These are phyloP conservation scores for Boletus coccyginus DNA, from an alignment of 768 basidiomycete genomes.

Conservation along the genomic window DNA sequence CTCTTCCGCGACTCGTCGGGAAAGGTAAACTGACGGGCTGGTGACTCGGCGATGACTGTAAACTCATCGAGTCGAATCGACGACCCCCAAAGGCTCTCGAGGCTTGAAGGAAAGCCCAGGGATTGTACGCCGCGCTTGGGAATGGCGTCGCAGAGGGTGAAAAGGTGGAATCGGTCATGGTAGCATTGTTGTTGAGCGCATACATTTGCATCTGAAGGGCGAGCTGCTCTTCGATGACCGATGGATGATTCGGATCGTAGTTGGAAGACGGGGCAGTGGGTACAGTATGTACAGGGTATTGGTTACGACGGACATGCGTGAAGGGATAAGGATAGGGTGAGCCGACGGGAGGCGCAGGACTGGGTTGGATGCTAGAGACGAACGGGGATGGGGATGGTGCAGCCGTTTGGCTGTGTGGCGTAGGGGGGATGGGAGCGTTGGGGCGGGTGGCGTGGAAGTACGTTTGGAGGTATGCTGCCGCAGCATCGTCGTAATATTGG, in stretches of 20 bases:
- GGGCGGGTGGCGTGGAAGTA: slow-evolving; percentile 63
- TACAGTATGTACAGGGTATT: slow-evolving; percentile 38
- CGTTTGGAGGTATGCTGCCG: slow-evolving; percentile 55
- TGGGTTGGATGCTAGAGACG: slow-evolving; percentile 50
- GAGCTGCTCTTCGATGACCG: slow-evolving; percentile 64
- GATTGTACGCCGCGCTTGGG: slow-evolving; percentile 59
- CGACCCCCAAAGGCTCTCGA: slow-evolving; percentile 45
- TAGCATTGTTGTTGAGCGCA: slow-evolving; percentile 64
- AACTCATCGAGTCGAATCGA: slow-evolving; percentile 51
- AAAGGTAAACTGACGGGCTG: slow-evolving; percentile 44
- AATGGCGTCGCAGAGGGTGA: slow-evolving; percentile 76
- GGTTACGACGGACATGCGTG: slow-evolving; percentile 62
- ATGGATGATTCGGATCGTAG: slow-evolving; percentile 43
- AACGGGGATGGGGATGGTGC: slow-evolving; percentile 73
- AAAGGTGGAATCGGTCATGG: slow-evolving; percentile 69
- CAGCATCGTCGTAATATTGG: slow-evolving; percentile 59
- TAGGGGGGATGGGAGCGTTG: slow-evolving; percentile 75
- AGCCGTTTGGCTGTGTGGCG: slow-evolving; percentile 71
- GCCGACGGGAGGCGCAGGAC: slow-evolving; percentile 56
- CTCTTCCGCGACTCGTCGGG: slow-evolving; percentile 43
- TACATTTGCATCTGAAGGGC: slow-evolving; percentile 76
- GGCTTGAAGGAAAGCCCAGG: slow-evolving; percentile 70
- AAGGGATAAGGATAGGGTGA: slow-evolving; percentile 83
- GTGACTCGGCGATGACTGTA: slow-evolving; percentile 43
- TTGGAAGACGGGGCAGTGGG: slow-evolving; percentile 40